phyloP scores from a whole-genome alignment of 2,329 filamentous ascomycete genomes.

The Fusarium oligoseptatum region DNA sequence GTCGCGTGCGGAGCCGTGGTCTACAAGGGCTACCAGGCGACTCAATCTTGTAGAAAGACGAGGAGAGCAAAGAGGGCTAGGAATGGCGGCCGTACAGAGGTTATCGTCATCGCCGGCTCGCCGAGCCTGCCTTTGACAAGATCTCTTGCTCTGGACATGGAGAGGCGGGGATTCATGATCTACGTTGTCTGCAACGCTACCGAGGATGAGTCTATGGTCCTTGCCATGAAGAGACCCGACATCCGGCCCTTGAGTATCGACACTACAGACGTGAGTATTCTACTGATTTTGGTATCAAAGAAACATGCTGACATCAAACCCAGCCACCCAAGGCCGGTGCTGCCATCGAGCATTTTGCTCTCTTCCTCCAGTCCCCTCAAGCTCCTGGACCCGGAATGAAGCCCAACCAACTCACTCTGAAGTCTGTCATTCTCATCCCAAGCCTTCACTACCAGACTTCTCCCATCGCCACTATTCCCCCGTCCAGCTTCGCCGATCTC shows the following conservation, averaged over 20 bases:
- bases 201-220: conserved; percentile 86
- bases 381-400: conserved; percentile 81
- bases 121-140: conserved; percentile 86
- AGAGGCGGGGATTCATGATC: conserved; percentile 92
- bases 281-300: not conserved
- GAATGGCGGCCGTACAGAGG: conserved; percentile 89
- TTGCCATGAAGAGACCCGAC: conserved; percentile 82
- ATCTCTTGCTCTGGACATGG: conserved; percentile 86
- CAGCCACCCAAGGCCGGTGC: conserved; percentile 77
- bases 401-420: conserved; percentile 80
- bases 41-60: conserved; percentile 72
- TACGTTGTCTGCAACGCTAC: conserved; percentile 89
- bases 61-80: conserved; percentile 82
- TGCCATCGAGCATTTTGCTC: conserved; percentile 78
- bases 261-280: conserved; percentile 77
- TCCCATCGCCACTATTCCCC: conserved; percentile 86
- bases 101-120: conserved; percentile 89
- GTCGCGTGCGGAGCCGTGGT: conserved; percentile 77
- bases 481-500: conserved; percentile 87
- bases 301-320: conserved; percentile 18
- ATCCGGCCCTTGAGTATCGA: conserved; percentile 87
- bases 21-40: conserved; percentile 65
- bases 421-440: conserved; percentile 86
- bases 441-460: conserved; percentile 84
- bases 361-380: conserved; percentile 80